Base-by-base conservation (phyloP, 2,329 filamentous ascomycete species). In the Hortaea sp. region DNA sequence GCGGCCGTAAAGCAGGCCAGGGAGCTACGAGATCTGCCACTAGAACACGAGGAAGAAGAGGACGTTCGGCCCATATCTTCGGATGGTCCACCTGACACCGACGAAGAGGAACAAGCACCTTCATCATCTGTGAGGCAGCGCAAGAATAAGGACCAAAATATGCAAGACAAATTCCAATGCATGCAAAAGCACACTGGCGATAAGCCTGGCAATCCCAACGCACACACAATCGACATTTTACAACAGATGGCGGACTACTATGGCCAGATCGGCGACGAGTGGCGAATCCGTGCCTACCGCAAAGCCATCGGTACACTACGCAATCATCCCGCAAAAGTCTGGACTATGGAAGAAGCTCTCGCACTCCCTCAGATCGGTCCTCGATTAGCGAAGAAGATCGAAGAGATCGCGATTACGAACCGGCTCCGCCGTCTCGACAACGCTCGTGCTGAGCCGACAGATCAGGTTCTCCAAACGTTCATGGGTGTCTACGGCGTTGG, bases 201-300 rank as follows among this genome's bases (percentile, higher is more conserved):
- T 5, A 61, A 66, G 10, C 45, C 51, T 7, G 61, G 68, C 9
- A 86, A 84, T 53, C 85, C 87, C 0, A 97, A 95, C 60, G 69
- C 71, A 1, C 70, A 76, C 9, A 94, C 85, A 0, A 88, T 95
- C 43, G 76, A 84, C 41, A 71, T 92, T 2, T 70, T 95, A 5
- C 78, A 88, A 56, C 73, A 84, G 53, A 88, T 95, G 85, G 75
- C 78, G 38, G 76, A 82, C 44, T 84, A 90, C 63, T 94, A 95
- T 62, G 76, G 76, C 4, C 74, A 81, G 5, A 78, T 77, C n/a
- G 75, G 80, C 35, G 88, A 95, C 57, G 75, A 79, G 32, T 95
- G 86, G 85, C 79, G 88, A 3, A 75, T 75, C 0, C 69, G 77
- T 1, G 82, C 84, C 4, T 95, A 95, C 62, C 80, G 86, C 31